Evolutionary conservation across 2,329 filamentous ascomycete species (phyloP).

Genomic region (Sporothrix dimorphospora): DNA sequence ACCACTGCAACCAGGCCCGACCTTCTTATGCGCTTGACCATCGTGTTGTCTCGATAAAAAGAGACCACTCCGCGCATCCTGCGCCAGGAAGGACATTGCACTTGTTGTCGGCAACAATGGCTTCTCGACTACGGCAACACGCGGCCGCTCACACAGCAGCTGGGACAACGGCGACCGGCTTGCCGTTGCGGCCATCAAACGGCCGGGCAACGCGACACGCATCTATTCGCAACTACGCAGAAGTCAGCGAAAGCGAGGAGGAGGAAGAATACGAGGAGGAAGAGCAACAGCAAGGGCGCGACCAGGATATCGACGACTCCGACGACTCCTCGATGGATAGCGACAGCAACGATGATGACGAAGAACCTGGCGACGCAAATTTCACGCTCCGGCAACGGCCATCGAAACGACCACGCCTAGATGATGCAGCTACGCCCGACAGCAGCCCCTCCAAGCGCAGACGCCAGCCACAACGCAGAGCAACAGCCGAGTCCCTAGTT

Average conservation of each 20-base stretch:
- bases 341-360: constrained; percentile 5
- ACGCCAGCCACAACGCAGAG: constrained; percentile 20
- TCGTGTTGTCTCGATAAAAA: constrained; percentile 1
- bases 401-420: constrained; percentile 7
- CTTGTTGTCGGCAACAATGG: neutral
- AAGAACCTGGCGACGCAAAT: constrained; percentile 22
- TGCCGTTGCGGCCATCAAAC: constrained; percentile 20
- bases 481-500: neutral
- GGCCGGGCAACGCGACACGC: constrained; percentile 29
- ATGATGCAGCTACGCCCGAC: neutral
- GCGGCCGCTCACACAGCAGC: neutral
- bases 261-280: constrained; percentile 23
- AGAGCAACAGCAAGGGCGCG: neutral
- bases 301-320: constrained; percentile 14
- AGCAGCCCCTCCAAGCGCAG: constrained; percentile 14
- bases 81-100: neutral
- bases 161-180: neutral
- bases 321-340: constrained; percentile 2
- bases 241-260: constrained; percentile 21
- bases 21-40: neutral
- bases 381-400: constrained; percentile 3
- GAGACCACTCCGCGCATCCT: neutral
- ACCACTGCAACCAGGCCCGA: neutral
- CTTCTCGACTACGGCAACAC: constrained; percentile 25
- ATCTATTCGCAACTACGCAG: constrained; percentile 18